These are phyloP conservation scores for Hypoxylon sp. DNA, from an alignment of 2,329 filamentous ascomycete genomes.

Conservation along the genomic window DNA sequence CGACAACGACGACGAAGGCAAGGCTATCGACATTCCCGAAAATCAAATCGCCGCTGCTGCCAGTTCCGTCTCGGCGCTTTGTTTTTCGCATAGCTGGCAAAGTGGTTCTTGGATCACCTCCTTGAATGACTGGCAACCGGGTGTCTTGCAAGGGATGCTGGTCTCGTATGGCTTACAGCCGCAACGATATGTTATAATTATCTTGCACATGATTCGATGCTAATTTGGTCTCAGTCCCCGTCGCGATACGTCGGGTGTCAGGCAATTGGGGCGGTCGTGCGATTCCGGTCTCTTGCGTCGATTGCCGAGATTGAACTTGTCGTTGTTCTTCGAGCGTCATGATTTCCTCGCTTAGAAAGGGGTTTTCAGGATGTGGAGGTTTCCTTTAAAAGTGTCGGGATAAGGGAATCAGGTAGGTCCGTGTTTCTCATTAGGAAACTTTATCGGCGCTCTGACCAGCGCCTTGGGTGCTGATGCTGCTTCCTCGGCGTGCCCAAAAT, in stretches of 20 bases:
- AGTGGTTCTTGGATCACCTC: conserved; percentile 18
- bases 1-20: neutral
- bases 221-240: neutral
- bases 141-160: conserved; percentile 21
- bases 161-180: conserved; percentile 36
- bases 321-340: neutral
- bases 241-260: neutral
- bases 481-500: conserved; percentile 15
- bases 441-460: neutral
- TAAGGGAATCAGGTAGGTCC: neutral
- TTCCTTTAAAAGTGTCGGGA: neutral
- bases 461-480: conserved; percentile 8
- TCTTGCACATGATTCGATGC: conserved; percentile 27
- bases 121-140: conserved; percentile 14
- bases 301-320: neutral
- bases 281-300: neutral
- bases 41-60: conserved; percentile 7
- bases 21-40: neutral
- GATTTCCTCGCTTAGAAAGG: neutral
- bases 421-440: neutral
- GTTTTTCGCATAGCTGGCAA: conserved; percentile 21
- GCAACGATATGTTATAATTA: conserved; percentile 36
- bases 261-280: neutral
- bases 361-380: neutral
- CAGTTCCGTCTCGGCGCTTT: conserved; percentile 15